Base-by-base conservation (phyloP, 2,329 filamentous ascomycete species). In the Onygenales sp. region DNA sequence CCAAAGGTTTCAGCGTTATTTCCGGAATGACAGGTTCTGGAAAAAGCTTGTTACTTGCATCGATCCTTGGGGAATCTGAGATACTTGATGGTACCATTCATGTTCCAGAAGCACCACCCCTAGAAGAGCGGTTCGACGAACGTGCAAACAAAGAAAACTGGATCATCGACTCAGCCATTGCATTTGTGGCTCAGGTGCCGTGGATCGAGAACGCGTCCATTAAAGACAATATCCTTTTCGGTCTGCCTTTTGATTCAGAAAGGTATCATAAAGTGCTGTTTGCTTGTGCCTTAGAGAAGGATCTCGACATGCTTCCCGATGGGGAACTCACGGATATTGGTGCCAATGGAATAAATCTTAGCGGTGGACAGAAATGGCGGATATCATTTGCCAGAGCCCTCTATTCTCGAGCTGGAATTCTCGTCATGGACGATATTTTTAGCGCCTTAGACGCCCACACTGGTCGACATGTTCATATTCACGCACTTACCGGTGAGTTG, bases 201-300 rank as follows among this genome's bases (percentile, higher is more conserved):
- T 93, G 87, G 88, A 87, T 93, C 48, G 87, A 92, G 63, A 92
- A 91, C 60, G 86, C 85, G 0, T 86, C 82, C 5, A 83, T 94
- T 57, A 82, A 79, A 53, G 83, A 89, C 44, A 94, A 93, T 60
- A 86, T 93, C 50, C 67, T 89, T 0, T 93, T 92, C 57, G 87
- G 87, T 0, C 72, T 91, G 2, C 87, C 87, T 0, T 79, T 78
- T 33, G 80, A 89, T 52, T 73, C 83, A 54, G 72, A 77, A n/a
- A 80, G 89, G 41, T 93, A 92, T 64, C 72, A 75, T 1, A 81
- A 83, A 60, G 87, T 89, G 0, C 68, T 91, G 7, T 77, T 82
- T 38, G 86, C 84, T 2, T 93, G 87, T 56, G 87, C 87, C 0
- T 66, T 94, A 43, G 78, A 78, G 50, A 88, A 88, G 63, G 89